Base-by-base conservation (phyloP, 805 yeast species). In the Barnettozyma sp. region DNA sequence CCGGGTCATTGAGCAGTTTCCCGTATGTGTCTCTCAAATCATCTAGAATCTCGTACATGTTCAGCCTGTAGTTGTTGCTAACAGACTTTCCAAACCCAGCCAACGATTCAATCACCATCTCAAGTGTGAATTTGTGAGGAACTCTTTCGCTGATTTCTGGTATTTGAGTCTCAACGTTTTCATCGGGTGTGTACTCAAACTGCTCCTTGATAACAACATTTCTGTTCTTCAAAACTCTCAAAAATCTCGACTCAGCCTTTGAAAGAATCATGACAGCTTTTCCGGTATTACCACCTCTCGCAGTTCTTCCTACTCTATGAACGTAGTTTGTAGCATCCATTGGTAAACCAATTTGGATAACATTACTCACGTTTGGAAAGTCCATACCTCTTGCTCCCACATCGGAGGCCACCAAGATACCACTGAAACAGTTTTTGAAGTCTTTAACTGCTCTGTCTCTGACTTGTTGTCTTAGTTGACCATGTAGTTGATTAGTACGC, bases 371-470 rank as follows among this genome's bases (percentile, higher is more conserved):
- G 48, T 76, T 75, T 38, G 88, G 92, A 70, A 90, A 84, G 65
- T 90, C 97, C 81, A 90, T 78, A 48, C 97, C 97, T 63, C 97
- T 77, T 11, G 97, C 96, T 42, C 88, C 94, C 40, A 90, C 97
- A 60, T 87, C 95, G 6, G 96, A 83, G 38, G 90, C 79, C 36
- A 90, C 73, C 39, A 90, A 67, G 30, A 88, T 54, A 38, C 85
- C 82, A 20, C 58, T 40, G 18, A 54, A 49, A 12, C 66, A 48
- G 37, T 51, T 54, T 45, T 78, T 71, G 65, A 79, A 83, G 23
- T 53, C 52, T 34, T 65, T 66, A 24, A 82, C 75, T 18, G 75
- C 59, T 42, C 65, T 62, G 43, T 79, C 82, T 56, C 97, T 78
- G 30, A 65, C 69, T 18, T 66, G 63, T 61, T 85, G 95, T 20